Evolutionary conservation across 2,329 filamentous ascomycete genomes (phyloP), one percentile per base, ranked within the genome.

Genomic region (Epichloe sibirici): DNA sequence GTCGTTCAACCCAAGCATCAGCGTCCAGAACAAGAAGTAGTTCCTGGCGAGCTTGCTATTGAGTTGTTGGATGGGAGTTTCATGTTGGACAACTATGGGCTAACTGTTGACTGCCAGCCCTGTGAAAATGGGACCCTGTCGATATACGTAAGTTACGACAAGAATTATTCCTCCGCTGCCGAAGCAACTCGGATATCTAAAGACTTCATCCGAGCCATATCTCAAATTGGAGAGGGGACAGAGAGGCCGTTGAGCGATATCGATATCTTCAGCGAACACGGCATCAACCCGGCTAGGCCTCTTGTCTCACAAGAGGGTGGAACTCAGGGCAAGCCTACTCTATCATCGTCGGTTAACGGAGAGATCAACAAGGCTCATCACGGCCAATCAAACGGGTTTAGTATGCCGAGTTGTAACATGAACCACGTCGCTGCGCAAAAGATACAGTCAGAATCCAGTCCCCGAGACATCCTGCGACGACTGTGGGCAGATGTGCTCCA

Each of bases 1-100:
- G 60, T 64, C 11, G 55, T 66, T 21, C 63, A 63, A 9, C 57
- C 59, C 4, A 39, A 39, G 37, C 37, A 39, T 39, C 37, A 15
- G 37, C 7, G 11, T 21, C 21, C 17, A n/a, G n/a, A 44, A 12
- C 21, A 17, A 23, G 40, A n/a, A n/a, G 7, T 44, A 6, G n/a
- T 25, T 17, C 5, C n/a, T 8, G 11, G 15, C 17, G 11, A 44
- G 21, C n/a, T 9, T 40, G 51, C 23, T 47, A 52, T 44, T 25
- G n/a, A 17, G 11, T n/a, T 11, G 21, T 7, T 25, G 7, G 21
- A 21, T 4, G 44, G 42, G 15, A 21, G 51, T 40, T 34, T 13
- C 15, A 48, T 51, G 3, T 17, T 23, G 5, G 17, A 39, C 3
- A 15, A 51, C 40, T 48, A 45, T 44, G 48, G 21, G 4, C 44